These are phyloP conservation scores for Xanthoconium stramineum DNA, from an alignment of 768 basidiomycete genomes.

Conservation along the genomic window DNA sequence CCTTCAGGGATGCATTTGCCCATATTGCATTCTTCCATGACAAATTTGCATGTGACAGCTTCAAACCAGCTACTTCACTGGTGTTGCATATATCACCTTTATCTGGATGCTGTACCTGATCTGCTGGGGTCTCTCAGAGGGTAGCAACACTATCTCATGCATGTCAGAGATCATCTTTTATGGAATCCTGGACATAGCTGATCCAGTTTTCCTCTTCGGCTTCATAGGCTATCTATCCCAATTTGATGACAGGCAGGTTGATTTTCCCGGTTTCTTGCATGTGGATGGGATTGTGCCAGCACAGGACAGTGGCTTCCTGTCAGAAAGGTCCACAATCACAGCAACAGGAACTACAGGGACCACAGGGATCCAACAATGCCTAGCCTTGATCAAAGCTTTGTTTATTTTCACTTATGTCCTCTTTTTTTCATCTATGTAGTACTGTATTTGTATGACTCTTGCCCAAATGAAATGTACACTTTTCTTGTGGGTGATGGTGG, in stretches of 20 bases:
- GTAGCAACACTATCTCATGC: slow-evolving; percentile 47
- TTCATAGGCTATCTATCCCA: slow-evolving; percentile 22
- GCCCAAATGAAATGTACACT: slow-evolving; percentile 6
- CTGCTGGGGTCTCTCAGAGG: slow-evolving; percentile 54
- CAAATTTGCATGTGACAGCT: slow-evolving; percentile 23
- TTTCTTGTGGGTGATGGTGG: not conserved
- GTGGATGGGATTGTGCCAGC: no score
- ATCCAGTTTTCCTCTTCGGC: slow-evolving; percentile 37
- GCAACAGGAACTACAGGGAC: not conserved
- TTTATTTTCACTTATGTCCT: not conserved
- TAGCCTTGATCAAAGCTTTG: not conserved
- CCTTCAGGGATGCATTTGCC: slow-evolving; percentile 26
- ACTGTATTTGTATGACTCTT: not conserved
- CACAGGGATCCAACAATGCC: no score
- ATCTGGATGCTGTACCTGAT: slow-evolving; percentile 59
- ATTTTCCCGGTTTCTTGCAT: not conserved
- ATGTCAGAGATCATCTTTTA: slow-evolving; percentile 55
- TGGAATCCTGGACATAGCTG: slow-evolving; percentile 44
- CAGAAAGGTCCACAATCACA: not conserved
- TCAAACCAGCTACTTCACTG: slow-evolving; percentile 30
- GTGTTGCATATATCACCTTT: slow-evolving; percentile 46
- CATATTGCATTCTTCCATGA: slow-evolving; percentile 10
- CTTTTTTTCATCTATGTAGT: not conserved
- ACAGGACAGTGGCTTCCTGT: no score
- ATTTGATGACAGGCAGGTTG: not conserved